Conservation (phyloP, 495 filamentous ascomycete species). For the Penicillium mononematosum region DNA sequence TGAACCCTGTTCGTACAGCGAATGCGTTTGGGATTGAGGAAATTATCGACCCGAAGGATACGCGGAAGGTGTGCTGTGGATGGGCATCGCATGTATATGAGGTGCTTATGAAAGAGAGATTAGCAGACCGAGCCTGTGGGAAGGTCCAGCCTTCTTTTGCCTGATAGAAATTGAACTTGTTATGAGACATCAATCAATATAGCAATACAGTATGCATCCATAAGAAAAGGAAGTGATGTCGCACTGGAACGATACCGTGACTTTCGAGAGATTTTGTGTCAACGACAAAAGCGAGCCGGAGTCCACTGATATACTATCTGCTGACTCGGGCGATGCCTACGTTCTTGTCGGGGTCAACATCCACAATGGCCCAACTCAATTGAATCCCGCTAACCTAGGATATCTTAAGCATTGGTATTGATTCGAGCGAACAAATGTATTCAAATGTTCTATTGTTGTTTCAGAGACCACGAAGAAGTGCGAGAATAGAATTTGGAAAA, state of each 20-base stretch:
- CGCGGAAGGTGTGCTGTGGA: constrained; percentile 49
- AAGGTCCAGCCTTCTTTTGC: constrained; percentile 52
- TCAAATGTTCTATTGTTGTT: too few species aligned
- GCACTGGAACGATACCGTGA: neutral
- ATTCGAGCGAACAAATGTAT: too few species aligned
- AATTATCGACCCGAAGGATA: constrained; percentile 61
- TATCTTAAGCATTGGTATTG: too few species aligned
- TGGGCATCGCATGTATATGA: constrained; percentile 58
- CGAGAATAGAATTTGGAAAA: too few species aligned
- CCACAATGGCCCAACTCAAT: too few species aligned
- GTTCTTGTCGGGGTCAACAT: too few species aligned
- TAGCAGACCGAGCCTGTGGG: constrained; percentile 51
- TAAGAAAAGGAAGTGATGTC: neutral
- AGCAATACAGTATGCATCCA: neutral
- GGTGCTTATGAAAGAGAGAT: constrained; percentile 43
- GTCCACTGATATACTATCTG: neutral
- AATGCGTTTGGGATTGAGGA: constrained; percentile 65
- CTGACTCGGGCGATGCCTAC: neutral
- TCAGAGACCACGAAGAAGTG: too few species aligned
- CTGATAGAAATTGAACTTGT: constrained; percentile 15
- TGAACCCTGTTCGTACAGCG: constrained; percentile 64
- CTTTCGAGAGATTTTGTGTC: neutral
- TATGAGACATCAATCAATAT: neutral
- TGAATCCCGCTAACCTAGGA: too few species aligned
- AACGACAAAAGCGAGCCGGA: neutral